Percentiles rank a stretch among this genome's conserved stretches.
Conservation (phyloP, 208 protist species). For the Sergeia podlipaevii region DNA sequence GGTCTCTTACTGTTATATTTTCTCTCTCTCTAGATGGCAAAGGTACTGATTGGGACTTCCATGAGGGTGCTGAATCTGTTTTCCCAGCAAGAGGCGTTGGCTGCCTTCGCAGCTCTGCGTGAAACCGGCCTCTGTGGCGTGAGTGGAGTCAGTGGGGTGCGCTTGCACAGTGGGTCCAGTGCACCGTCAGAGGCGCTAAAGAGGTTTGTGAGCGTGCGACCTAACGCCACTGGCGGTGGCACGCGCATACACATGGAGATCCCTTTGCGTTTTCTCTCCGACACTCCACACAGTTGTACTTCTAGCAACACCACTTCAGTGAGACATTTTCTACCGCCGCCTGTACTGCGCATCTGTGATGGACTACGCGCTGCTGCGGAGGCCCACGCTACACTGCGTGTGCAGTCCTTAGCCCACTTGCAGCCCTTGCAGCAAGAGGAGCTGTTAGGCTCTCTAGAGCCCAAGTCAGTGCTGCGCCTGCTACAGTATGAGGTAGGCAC, state of each 20-base stretch:
- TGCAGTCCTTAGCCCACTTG: no score
- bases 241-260: slow-evolving; percentile 30
- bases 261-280: slow-evolving; percentile 8
- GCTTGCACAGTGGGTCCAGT: no score
- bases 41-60: neutral
- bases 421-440: slow-evolving; percentile 10
- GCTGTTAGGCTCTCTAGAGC: slow-evolving; percentile 20
- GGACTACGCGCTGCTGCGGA: slow-evolving; percentile 30
- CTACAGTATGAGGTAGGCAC: slow-evolving; percentile 46
- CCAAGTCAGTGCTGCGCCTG: slow-evolving; percentile 60
- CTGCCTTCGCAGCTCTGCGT: slow-evolving; percentile 37
- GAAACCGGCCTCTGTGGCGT: slow-evolving; percentile 14
- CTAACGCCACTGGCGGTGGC: no score
- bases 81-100: slow-evolving; percentile 17
- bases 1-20: neutral
- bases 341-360: slow-evolving; percentile 24
- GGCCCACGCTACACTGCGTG: slow-evolving; percentile 10
- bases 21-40: neutral
- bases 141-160: no score
- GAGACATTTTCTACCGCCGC: slow-evolving; percentile 32
- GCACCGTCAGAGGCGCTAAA: no score
- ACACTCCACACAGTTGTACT: neutral
- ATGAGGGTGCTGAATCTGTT: slow-evolving; percentile 19
- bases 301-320: slow-evolving; percentile 13
- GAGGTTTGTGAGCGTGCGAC: no score